Evolutionary conservation across 768 basidiomycete genomes (phyloP).

Genomic region (Russula sp.): DNA sequence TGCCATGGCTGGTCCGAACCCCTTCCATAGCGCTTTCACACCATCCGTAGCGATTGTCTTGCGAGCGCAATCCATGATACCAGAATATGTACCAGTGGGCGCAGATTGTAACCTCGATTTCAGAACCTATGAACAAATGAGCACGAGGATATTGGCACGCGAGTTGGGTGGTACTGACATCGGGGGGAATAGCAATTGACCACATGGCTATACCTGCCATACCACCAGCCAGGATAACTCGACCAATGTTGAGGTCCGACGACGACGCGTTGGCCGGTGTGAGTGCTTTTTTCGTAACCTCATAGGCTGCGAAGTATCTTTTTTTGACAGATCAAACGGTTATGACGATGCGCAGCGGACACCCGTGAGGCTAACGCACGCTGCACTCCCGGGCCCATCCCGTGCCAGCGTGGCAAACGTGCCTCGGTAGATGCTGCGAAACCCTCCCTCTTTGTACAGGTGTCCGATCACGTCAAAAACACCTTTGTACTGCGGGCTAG

Average conservation of each 20-base stretch:
- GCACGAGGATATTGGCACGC: background rate
- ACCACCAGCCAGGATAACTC: constrained; percentile 89
- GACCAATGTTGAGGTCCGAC: constrained; percentile 76
- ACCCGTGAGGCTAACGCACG: constrained; percentile 51
- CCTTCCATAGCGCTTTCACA: constrained; percentile 87
- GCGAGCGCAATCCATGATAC: constrained; percentile 85
- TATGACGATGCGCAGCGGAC: constrained; percentile 7
- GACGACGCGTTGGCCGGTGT: constrained; percentile 80
- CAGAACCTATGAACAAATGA: constrained; percentile 57
- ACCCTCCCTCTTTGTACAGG: constrained; percentile 90
- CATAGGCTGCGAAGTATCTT: constrained; percentile 97
- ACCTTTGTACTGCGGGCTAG: constrained; percentile 75
- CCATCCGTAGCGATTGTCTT: constrained; percentile 93
- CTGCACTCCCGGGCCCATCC: constrained; percentile 96
- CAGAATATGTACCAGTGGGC: constrained; percentile 95
- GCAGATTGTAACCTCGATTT: constrained; percentile 97
- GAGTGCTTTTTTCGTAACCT: constrained; percentile 83
- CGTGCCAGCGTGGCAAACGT: constrained; percentile 90
- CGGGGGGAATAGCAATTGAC: constrained; percentile 94
- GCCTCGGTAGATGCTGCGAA: constrained; percentile 89
- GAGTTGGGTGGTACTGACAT: constrained; percentile 54
- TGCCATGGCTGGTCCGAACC: constrained; percentile 96
- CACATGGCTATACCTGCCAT: constrained; percentile 98
- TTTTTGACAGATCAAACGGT: constrained; percentile 20
- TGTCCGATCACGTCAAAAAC: constrained; percentile 88